Evolutionary conservation across 768 basidiomycete species (phyloP), one percentile per base, ranked within the genome.

Genomic region (Amanita thiersii): DNA sequence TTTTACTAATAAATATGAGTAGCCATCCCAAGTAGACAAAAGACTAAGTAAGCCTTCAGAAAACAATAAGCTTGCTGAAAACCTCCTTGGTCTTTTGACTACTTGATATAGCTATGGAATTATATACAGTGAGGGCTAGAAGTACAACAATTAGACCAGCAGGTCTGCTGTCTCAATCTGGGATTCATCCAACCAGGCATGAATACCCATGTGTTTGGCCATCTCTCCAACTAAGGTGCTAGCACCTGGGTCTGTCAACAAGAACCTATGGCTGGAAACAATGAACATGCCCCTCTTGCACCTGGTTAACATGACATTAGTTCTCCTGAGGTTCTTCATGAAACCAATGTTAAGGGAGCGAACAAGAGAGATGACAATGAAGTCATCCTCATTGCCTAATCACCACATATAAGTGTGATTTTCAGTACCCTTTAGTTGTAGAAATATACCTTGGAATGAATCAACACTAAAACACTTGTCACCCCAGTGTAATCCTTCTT

Each of bases 261-360:
- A 21, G 53, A 89, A 90, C 12, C 62, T 61, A 48, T 65, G 63
- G 50, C 68, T 84, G 15, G 80, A 69, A 39, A 81, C 65, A 50
- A 91, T 81, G 44, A 78, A 77, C 86, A 90, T 89, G 21, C 78
- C 81, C 37, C 61, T 67, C 56, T 82, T 81, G 68, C 81, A 87
- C 26, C 88, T 75, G 35, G 79, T 81, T 5, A 90, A 77, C 86
- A 91, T 88, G 44, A 91, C 87, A 78, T 91, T 90, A 40, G 83
- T 81, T 12, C 88, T 70, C 20, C 81, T 70, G 7, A 69, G 49
- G 51, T 79, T 79, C 10, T 58, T 53, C 24, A 91, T 64, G 49
- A 91, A 91, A 3, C 87, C 88, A 35, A 82, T 63, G 0, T 59
- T 64, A 15, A 59, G 62, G 38, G 66, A 62, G 21, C 86, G 70